These are phyloP conservation scores for Candida sp. DNA, from an alignment of 1,139 yeast species.

Conservation along the genomic window DNA sequence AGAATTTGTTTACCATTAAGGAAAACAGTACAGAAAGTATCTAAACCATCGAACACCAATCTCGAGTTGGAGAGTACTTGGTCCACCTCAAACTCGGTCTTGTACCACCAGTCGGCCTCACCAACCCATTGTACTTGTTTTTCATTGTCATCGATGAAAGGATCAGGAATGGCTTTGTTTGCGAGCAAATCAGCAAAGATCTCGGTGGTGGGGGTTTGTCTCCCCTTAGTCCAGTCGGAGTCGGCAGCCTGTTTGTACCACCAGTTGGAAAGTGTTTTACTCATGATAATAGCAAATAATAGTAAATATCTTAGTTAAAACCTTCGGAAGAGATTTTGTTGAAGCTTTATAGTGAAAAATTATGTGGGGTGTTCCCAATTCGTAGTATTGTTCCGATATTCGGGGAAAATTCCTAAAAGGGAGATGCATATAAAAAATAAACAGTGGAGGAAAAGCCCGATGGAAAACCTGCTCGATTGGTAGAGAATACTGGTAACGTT, in stretches of 20 bases:
- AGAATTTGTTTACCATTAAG: constrained; percentile 30
- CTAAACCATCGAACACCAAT: constrained; percentile 41
- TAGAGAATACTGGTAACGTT: no score
- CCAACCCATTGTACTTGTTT: constrained; percentile 45
- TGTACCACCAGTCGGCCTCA: constrained; percentile 39
- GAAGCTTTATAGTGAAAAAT: no score
- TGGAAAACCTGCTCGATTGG: no score
- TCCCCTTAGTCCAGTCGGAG: constrained; percentile 2
- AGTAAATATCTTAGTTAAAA: no score
- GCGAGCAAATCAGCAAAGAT: constrained; percentile 37
- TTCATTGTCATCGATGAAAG: constrained; percentile 40
- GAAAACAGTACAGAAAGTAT: constrained; percentile 38
- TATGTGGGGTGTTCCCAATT: no score
- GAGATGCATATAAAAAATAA: no score
- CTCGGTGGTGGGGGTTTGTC: constrained; percentile 13
- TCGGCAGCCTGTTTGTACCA: constrained; percentile 1
- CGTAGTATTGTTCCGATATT: no score
- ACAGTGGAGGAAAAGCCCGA: no score
- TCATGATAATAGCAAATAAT: no score
- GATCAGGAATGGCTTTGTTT: constrained; percentile 37
- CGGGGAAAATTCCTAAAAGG: no score
- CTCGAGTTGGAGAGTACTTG: constrained; percentile 10
- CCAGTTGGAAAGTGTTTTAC: constrained; percentile 1
- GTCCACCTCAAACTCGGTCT: constrained; percentile 13
- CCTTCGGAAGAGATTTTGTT: no score